Percentiles rank a stretch among this genome's conserved stretches.
Conservation (phyloP, 2,329 filamentous ascomycete genomes). For the Clarireedia homoeocarpa region DNA sequence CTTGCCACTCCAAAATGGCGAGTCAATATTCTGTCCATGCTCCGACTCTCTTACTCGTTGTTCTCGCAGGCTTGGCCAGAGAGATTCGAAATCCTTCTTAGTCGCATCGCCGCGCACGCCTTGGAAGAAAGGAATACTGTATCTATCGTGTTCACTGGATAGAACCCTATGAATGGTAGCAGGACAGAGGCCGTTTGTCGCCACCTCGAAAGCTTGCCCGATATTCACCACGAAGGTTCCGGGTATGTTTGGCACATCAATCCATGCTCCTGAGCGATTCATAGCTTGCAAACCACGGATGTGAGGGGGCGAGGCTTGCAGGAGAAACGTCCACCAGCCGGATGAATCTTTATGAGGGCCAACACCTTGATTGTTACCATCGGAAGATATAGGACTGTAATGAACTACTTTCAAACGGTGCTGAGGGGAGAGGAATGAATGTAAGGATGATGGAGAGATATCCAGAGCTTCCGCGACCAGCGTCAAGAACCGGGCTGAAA, state of each 20-base stretch:
- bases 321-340: conserved; percentile 7
- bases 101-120: conserved; percentile 6
- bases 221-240: conserved; percentile 8
- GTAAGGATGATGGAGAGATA: neutral
- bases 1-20: neutral
- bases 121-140: conserved; percentile 6
- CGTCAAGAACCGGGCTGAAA: neutral
- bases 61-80: neutral
- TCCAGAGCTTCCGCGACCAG: conserved; percentile 3
- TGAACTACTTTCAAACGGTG: conserved; percentile 5
- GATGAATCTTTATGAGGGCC: conserved; percentile 8
- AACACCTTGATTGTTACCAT: conserved; percentile 1
- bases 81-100: conserved; percentile 5
- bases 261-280: conserved; percentile 3
- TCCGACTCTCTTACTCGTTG: neutral
- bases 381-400: neutral
- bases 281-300: conserved; percentile 6
- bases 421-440: conserved; percentile 4
- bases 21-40: neutral
- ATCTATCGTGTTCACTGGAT: conserved; percentile 4
- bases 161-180: conserved; percentile 5
- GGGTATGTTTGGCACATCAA: conserved; percentile 7
- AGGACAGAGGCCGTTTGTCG: conserved; percentile 5
- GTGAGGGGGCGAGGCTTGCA: conserved; percentile 5
- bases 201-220: conserved; percentile 6